These are phyloP conservation scores for Mycosphaerella sp. DNA, from an alignment of 2,329 filamentous ascomycete species.

Conservation along the genomic window DNA sequence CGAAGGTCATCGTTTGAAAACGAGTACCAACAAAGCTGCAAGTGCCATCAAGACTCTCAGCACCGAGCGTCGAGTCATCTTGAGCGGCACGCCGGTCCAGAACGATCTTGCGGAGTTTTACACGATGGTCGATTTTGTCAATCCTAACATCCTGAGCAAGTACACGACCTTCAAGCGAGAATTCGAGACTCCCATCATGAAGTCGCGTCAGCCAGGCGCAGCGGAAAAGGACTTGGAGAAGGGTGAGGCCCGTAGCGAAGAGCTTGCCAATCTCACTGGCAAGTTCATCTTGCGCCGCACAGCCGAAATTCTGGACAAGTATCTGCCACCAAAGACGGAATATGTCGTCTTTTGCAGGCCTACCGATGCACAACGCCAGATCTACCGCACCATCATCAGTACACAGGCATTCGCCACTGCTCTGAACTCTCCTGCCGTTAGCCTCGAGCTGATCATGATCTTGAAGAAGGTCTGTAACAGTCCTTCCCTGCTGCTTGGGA, in stretches of 20 bases:
- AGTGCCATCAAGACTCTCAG: constrained; percentile 59
- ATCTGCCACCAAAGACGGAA: constrained; percentile 61
- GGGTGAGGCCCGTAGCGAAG: constrained; percentile 55
- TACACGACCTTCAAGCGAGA: constrained; percentile 57
- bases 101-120: constrained; percentile 63
- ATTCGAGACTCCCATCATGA: constrained; percentile 59
- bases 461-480: constrained; percentile 71
- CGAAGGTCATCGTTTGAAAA: constrained; percentile 62
- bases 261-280: constrained; percentile 54
- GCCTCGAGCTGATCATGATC: constrained; percentile 63
- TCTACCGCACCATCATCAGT: constrained; percentile 58
- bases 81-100: constrained; percentile 62
- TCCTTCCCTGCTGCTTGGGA: constrained; percentile 54
- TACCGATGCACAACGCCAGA: constrained; percentile 52
- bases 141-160: constrained; percentile 57
- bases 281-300: constrained; percentile 61
- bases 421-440: constrained; percentile 55
- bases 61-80: constrained; percentile 54
- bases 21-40: constrained; percentile 61
- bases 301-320: constrained; percentile 59
- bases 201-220: constrained; percentile 58
- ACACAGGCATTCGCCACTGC: constrained; percentile 58
- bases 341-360: constrained; percentile 61
- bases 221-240: constrained; percentile 56
- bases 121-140: constrained; percentile 62